A percentile compares a stretch with the other conserved stretches of the same genome.
phyloP scores from a whole-genome alignment of 306 rosid species.

The Alnus glutinosa region DNA sequence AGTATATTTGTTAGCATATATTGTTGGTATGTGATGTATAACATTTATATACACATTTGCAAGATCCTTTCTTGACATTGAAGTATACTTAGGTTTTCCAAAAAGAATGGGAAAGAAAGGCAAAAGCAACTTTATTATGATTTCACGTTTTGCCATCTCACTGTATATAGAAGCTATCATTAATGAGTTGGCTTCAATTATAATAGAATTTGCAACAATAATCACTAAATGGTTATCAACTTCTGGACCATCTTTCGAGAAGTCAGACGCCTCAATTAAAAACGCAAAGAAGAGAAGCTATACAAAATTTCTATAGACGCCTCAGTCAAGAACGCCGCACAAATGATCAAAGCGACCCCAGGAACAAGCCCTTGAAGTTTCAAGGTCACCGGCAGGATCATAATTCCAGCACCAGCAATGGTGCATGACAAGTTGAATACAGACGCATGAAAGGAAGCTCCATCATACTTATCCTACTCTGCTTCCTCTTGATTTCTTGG shows the following conservation, averaged over 20 bases:
- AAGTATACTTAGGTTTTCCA: not conserved
- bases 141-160: not conserved
- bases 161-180: slow-evolving; percentile 3
- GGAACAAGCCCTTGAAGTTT: slow-evolving; percentile 37
- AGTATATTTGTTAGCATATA: too few relatives aligned
- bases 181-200: slow-evolving; percentile 10
- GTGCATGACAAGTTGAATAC: slow-evolving; percentile 43
- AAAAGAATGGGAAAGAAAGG: not conserved
- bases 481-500: slow-evolving; percentile 6
- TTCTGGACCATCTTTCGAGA: not conserved
- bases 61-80: not conserved
- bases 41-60: too few relatives aligned
- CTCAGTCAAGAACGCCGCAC: slow-evolving; percentile 38
- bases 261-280: too few relatives aligned
- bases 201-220: not conserved
- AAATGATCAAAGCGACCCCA: slow-evolving; percentile 28
- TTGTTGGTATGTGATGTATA: too few relatives aligned
- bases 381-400: slow-evolving; percentile 47
- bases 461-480: slow-evolving; percentile 19
- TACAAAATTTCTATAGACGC: slow-evolving; percentile 37
- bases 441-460: slow-evolving; percentile 40
- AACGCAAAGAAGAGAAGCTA: too few relatives aligned
- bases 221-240: not conserved
- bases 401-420: slow-evolving; percentile 42
- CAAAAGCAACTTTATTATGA: not conserved